Conservation (phyloP, 164 flowering plant species). For the Echeveria elegans region DNA sequence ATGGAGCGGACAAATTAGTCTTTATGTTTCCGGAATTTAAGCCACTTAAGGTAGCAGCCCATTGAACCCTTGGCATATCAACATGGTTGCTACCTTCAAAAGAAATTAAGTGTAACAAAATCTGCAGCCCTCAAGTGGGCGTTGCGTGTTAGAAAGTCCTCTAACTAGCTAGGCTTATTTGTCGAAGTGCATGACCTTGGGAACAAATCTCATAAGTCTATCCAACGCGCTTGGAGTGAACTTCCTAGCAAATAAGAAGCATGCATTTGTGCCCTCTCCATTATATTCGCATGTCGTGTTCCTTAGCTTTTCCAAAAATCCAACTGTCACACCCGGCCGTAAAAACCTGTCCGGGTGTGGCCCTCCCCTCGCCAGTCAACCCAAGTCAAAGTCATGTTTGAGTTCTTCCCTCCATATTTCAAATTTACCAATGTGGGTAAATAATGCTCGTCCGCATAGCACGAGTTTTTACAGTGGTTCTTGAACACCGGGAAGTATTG, state of each 20-base stretch:
- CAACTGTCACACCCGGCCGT: constrained; percentile 10
- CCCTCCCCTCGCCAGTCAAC: constrained; percentile 18
- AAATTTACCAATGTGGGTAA: constrained; percentile 16
- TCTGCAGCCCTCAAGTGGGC: background rate
- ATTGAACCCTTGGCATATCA: background rate
- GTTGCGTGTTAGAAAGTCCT: background rate
- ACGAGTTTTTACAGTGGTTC: constrained; percentile 2
- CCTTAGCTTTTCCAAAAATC: constrained; percentile 9
- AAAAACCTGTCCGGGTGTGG: constrained; percentile 12
- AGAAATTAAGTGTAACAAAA: background rate
- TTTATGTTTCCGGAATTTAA: background rate
- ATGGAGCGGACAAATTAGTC: background rate
- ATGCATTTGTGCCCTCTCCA: constrained; percentile 4
- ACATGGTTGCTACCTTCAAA: background rate
- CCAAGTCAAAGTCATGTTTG: constrained; percentile 16
- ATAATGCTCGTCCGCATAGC: constrained; percentile 20
- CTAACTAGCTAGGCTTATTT: background rate
- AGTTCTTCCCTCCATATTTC: constrained; percentile 6
- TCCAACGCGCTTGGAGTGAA: constrained; percentile 12
- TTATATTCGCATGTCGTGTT: constrained; percentile 7
- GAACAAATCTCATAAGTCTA: constrained; percentile 15
- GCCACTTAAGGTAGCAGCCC: background rate
- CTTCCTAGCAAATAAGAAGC: constrained; percentile 19
- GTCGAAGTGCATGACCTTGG: constrained; percentile 13
- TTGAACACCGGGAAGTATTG: constrained; percentile 13